A percentile compares a stretch with the other conserved stretches of the same genome.
Evolutionary conservation across 495 filamentous ascomycete species (phyloP).

Genomic region (Aspergillus bertholletiae): DNA sequence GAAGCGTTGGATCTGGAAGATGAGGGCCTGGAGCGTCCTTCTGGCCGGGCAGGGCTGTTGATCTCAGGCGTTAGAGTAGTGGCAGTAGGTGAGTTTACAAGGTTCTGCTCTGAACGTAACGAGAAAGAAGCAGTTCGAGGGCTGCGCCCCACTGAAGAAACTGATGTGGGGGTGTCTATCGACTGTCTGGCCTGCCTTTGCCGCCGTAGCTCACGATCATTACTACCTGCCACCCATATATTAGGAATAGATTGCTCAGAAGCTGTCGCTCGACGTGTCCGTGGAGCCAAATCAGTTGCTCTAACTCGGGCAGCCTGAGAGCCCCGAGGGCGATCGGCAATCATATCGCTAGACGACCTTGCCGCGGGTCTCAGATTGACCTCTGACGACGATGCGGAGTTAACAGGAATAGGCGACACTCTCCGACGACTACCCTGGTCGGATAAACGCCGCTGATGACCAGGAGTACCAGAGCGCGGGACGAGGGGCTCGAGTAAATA

Average conservation of each 20-base stretch:
- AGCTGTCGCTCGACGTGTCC: conserved; percentile 34
- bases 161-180: conserved; percentile 14
- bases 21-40: conserved; percentile 29
- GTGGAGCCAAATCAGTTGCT: conserved; percentile 21
- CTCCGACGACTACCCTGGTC: conserved; percentile 42
- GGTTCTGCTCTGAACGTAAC: conserved; percentile 7
- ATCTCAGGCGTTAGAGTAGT: conserved; percentile 20
- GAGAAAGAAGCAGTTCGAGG: conserved; percentile 3
- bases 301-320: conserved; percentile 24
- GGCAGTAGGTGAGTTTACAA: conserved; percentile 17
- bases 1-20: conserved; percentile 31
- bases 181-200: conserved; percentile 19
- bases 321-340: conserved; percentile 30
- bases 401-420: conserved; percentile 32
- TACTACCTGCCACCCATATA: conserved; percentile 24
- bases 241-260: conserved; percentile 36
- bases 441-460: conserved; percentile 48
- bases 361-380: conserved; percentile 32
- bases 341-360: conserved; percentile 42
- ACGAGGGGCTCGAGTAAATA: conserved; percentile 47
- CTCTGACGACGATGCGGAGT: conserved; percentile 37
- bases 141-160: conserved; percentile 10
- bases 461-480: conserved; percentile 25
- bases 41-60: conserved; percentile 21
- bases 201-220: conserved; percentile 24